Base-by-base conservation (phyloP, 176 grass and related monocot species). In the Avena atlantica region DNA sequence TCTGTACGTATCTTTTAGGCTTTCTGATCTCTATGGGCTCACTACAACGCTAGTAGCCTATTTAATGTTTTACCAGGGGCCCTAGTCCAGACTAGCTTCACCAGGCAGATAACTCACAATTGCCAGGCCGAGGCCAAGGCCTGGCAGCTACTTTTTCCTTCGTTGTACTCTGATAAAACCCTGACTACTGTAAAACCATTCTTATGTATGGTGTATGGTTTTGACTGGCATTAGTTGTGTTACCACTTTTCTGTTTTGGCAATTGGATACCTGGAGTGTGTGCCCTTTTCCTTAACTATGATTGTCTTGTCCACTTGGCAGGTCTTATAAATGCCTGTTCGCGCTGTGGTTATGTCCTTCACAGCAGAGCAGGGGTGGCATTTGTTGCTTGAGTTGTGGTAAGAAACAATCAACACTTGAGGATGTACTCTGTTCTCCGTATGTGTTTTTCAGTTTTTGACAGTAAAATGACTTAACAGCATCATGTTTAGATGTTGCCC, bases 321-420 rank as follows among this genome's bases (percentile, higher is more conserved):
- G 90, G 86, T 91, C 74, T 58, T 88, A 81, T 88, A 89, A 62
- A 74, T 77, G 64, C 83, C 86, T 91, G 90, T 81, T 88, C 25
- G 9, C 36, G 71, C 86, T 91, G 82, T 31, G 83, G 84, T 87
- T 83, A 53, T 24, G 53, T 34, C 64, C 86, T 86, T 86, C 62
- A 82, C 64, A 78, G 78, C 71, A 78, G 86, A 82, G 78, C 82
- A 88, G 82, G 90, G 78, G 78, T 82, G 83, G 47, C 83, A 86
- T 91, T 91, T 19, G 63, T 91, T 88, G 58, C 83, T 88, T 88
- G 78, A 85, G 78, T 78, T 82, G 83, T 88, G 59, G 86, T 91
- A 76, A 86, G 83, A 52, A 67, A 27, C 12, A 67, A 64, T 36
- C 6, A 48, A 14, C 47, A 16, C 23, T 73, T 79, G 16, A 21